Percentiles rank a stretch among this genome's conserved stretches.
phyloP scores from a whole-genome alignment of 306 rosid species.

The Acmispon strigosus region DNA sequence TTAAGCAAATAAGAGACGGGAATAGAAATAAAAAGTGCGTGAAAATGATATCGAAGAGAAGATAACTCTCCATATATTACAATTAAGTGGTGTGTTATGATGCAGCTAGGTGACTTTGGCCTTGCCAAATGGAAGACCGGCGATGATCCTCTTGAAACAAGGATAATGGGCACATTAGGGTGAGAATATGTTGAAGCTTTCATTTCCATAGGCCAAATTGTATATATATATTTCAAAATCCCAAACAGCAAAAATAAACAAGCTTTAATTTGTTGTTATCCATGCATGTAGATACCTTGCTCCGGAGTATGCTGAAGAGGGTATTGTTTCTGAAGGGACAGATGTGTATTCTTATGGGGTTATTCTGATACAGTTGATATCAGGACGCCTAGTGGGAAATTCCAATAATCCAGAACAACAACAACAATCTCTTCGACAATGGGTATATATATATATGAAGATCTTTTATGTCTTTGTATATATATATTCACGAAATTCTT shows the following conservation, averaged over 20 bases:
- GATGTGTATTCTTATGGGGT: constrained; percentile 73
- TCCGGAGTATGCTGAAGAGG: constrained; percentile 78
- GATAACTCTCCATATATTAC: too few relatives aligned
- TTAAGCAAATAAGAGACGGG: too few relatives aligned
- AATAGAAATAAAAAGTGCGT: too few relatives aligned
- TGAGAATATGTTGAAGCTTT: constrained; percentile 26
- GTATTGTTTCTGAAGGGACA: constrained; percentile 57
- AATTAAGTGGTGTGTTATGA: constrained; percentile 9
- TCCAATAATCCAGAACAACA: constrained; percentile 27
- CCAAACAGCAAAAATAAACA: neutral
- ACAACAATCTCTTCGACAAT: constrained; percentile 53
- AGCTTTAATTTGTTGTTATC: neutral
- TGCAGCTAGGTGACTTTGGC: constrained; percentile 86
- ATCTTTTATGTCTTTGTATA: neutral
- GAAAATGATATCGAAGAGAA: too few relatives aligned
- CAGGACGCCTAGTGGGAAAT: constrained; percentile 52
- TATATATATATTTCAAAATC: neutral
- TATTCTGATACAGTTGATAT: constrained; percentile 58
- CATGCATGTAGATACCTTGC: constrained; percentile 59
- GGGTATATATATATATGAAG: constrained; percentile 65
- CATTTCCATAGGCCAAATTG: neutral
- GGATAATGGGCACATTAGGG: constrained; percentile 86
- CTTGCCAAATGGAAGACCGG: constrained; percentile 67
- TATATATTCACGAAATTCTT: neutral
- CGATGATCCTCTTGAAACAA: constrained; percentile 48